Evolutionary conservation across 1,284 basidiomycete genomes (phyloP), one percentile per base, ranked within the genome.

Genomic region (Filobasidium uniguttulatum): DNA sequence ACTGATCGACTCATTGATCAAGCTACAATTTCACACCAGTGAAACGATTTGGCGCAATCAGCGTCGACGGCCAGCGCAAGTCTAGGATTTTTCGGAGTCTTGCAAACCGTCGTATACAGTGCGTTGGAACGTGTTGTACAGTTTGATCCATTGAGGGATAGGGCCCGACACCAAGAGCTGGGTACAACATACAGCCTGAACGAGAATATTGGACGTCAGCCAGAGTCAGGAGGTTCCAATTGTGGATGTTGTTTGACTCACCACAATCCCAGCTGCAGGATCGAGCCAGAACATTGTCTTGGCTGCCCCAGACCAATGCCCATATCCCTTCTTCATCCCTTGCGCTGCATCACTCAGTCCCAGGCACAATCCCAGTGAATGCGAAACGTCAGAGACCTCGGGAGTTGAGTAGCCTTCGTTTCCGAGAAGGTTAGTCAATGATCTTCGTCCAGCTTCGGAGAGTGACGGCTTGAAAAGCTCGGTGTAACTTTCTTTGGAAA

Each of bases 231-330:
- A 34, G 8, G 3, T 8, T 15, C 17, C 20, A 23, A 19, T n/a
- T n/a, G n/a, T n/a, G n/a, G n/a, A n/a, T n/a, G n/a, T n/a, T n/a
- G n/a, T n/a, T 1, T 9, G 7, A 57, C 58, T 54, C 51, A 58
- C 60, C 15, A 56, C 60, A 12, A 64, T 43, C 4, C 60, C 60
- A 3, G 55, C 54, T 3, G 44, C 48, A 6, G 62, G 62, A 44
- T 63, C 62, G 17, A 64, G 46, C 61, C 61, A 63, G 53, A 53
- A 63, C 48, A 57, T 37, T 1, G 60, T 63, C 48, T 60, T 57
- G 2, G 56, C 60, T 30, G 57, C 57, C 31, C 59, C 59, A 28
- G 51, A 53, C 62, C 62, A 64, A 25, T 36, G 48, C 10, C 59
- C 63, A 17, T 56, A 58, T 10, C 56, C 57, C 3, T 50, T 53